A percentile compares a stretch with the other conserved stretches of the same genome.
phyloP scores from a whole-genome alignment of 305 asterid species.

The Ilex paraguariensis region DNA sequence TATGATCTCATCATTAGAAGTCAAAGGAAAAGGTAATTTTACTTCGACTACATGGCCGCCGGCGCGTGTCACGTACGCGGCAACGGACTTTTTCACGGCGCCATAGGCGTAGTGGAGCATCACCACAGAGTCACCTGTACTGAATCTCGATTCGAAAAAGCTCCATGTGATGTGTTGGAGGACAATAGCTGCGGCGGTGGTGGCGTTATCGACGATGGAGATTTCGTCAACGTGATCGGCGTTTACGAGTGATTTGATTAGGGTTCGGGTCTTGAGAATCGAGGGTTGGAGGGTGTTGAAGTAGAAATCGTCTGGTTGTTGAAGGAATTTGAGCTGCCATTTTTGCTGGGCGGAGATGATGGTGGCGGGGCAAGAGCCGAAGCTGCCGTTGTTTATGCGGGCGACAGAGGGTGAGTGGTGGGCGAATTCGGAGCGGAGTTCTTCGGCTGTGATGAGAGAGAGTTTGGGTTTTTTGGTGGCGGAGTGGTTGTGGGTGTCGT shows the following conservation, averaged over 20 bases:
- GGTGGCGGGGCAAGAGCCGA: slow-evolving; percentile 78
- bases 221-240: slow-evolving; percentile 75
- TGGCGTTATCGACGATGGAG: slow-evolving; percentile 82
- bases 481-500: slow-evolving; percentile 6
- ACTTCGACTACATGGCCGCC: slow-evolving; percentile 84
- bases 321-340: slow-evolving; percentile 65
- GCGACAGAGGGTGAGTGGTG: slow-evolving; percentile 68
- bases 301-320: slow-evolving; percentile 73
- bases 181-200: slow-evolving; percentile 81
- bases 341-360: slow-evolving; percentile 68
- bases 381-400: slow-evolving; percentile 89
- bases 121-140: slow-evolving; percentile 56
- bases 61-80: slow-evolving; percentile 70
- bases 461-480: slow-evolving; percentile 2
- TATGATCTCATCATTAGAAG: slow-evolving; percentile 50
- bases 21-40: slow-evolving; percentile 64
- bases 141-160: slow-evolving; percentile 40
- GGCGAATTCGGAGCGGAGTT: slow-evolving; percentile 58
- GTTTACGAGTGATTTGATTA: slow-evolving; percentile 55
- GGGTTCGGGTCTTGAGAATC: slow-evolving; percentile 43
- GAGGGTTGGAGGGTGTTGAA: slow-evolving; percentile 64
- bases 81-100: slow-evolving; percentile 75
- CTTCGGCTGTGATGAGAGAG: slow-evolving; percentile 22
- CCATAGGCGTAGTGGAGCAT: slow-evolving; percentile 82
- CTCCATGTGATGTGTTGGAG: slow-evolving; percentile 72